Evolutionary conservation across 2,329 filamentous ascomycete genomes (phyloP).

Genomic region (Xylariaceae sp.): DNA sequence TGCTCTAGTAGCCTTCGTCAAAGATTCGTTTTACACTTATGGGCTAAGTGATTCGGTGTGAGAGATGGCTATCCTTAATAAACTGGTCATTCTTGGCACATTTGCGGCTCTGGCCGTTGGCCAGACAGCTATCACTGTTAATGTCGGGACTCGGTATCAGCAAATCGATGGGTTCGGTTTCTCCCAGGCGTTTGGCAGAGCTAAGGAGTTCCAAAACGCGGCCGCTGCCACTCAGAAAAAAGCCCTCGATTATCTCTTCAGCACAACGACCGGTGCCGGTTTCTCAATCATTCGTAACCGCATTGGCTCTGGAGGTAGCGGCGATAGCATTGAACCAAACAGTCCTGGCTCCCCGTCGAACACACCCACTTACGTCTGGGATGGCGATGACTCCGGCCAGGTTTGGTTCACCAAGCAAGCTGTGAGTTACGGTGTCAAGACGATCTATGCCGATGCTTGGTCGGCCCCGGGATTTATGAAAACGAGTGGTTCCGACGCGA

Average conservation of each 20-base stretch:
- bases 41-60: background rate
- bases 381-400: constrained; percentile 54
- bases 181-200: constrained; percentile 55
- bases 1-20: too few relatives aligned
- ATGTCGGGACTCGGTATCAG: constrained; percentile 37
- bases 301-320: constrained; percentile 46
- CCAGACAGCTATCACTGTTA: constrained; percentile 38
- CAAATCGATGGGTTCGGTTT: constrained; percentile 55
- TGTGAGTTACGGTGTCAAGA: constrained; percentile 44
- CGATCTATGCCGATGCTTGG: constrained; percentile 53
- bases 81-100: constrained; percentile 9
- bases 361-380: constrained; percentile 51
- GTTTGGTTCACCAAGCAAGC: constrained; percentile 59
- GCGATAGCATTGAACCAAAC: constrained; percentile 48
- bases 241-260: constrained; percentile 53
- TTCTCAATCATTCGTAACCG: constrained; percentile 57
- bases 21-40: too few relatives aligned
- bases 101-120: constrained; percentile 20
- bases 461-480: constrained; percentile 55
- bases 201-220: constrained; percentile 46
- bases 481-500: constrained; percentile 46
- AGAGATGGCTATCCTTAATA: constrained; percentile 9
- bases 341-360: constrained; percentile 49
- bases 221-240: constrained; percentile 39
- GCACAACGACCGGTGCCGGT: constrained; percentile 51